These are phyloP conservation scores for Cyclotella baltica DNA, from an alignment of 108 stramenopile genomes.

Conservation along the genomic window DNA sequence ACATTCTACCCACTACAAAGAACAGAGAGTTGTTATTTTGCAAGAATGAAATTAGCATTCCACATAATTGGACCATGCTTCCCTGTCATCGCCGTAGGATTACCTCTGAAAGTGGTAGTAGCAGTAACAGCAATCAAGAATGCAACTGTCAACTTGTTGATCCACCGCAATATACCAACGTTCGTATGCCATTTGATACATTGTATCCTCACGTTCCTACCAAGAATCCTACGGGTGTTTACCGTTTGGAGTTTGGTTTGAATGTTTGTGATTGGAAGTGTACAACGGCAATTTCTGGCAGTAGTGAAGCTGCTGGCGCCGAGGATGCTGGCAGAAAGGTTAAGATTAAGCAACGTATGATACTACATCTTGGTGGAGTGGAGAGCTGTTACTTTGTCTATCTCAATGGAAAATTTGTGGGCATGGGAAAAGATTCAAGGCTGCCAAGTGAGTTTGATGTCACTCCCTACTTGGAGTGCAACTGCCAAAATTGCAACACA, in stretches of 20 bases:
- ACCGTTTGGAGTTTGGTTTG: constrained; percentile 62
- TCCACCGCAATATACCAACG: constrained; percentile 71
- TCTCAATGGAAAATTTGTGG: constrained; percentile 75
- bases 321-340: constrained; percentile 1
- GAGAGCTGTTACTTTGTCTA: constrained; percentile 84
- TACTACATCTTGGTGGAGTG: constrained; percentile 71
- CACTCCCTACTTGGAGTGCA: constrained; percentile 27
- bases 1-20: constrained; percentile 7
- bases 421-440: constrained; percentile 86
- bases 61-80: constrained; percentile 53
- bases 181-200: constrained; percentile 48
- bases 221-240: constrained; percentile 86
- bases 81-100: neutral
- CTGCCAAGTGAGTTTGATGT: constrained; percentile 79
- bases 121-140: neutral
- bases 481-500: neutral
- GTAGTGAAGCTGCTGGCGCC: too few relatives aligned
- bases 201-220: constrained; percentile 52
- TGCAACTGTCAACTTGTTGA: constrained; percentile 28
- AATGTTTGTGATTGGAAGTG: constrained; percentile 53
- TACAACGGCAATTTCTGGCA: neutral
- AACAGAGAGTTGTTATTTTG: neutral
- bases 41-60: constrained; percentile 14
- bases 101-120: neutral
- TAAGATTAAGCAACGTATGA: constrained; percentile 34